Evolutionary conservation across 1,284 basidiomycete species (phyloP), one percentile per base, ranked within the genome.

Genomic region (Puccinia novopanici): DNA sequence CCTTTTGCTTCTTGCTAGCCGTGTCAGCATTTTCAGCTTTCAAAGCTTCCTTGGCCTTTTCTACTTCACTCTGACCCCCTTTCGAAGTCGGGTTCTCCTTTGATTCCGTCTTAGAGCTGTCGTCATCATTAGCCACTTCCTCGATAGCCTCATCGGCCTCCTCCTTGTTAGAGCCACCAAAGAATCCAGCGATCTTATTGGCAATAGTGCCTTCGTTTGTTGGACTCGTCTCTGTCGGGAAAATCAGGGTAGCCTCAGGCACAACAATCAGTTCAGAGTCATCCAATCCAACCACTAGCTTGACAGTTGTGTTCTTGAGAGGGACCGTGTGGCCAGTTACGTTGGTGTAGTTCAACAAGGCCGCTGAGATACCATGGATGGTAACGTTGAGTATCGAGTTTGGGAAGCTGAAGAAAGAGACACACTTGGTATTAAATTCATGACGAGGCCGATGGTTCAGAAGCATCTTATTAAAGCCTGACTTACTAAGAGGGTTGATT

Each of bases 131-230:
- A 40, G 82, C 70, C 24, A 82, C 79, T 37, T 52, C 71, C 17
- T 22, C 81, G 1, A 72, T 78, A 3, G 48, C 75, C 4, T 80
- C 82, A 24, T 75, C 77, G n/a, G 45, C 75, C n/a, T 82, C 77
- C 27, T 78, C 80, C 55, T 75, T 72, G 79, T 88, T 87, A 10
- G 89, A 88, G 81, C 89, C 90, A 59, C 91, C 91, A 84, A 96
- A 95, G 81, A 97, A 87, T 52, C 90, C 91, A 87, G 95, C 95
- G 82, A 97, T 86, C 87, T 91, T 93, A 81, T 91, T 92, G 91
- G 84, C 67, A 76, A 81, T 70, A 75, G 76, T 70, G 15, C 77
- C 63, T 79, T 84, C 24, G 81, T 59, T 81, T 27, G 40, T 54
- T 54, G 71, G 65, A 80, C 48, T 15, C 70, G 77, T 19, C 83